phyloP scores from a whole-genome alignment of 1,284 basidiomycete genomes.

The Cystobasidium slooffiae region DNA sequence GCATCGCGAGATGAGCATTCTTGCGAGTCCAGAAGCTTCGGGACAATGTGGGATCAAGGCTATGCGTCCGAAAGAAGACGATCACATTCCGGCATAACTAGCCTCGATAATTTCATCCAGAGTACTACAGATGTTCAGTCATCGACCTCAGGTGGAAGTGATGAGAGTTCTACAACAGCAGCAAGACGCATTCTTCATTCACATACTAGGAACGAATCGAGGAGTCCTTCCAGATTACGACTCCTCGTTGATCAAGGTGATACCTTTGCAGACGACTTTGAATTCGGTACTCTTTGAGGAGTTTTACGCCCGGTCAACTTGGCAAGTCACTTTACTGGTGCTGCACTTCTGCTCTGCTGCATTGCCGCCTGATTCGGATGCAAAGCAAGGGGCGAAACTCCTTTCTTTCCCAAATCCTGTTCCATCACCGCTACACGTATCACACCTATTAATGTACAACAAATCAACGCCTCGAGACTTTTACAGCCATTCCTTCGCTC shows the following conservation, averaged over 20 bases:
- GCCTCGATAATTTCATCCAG: background rate
- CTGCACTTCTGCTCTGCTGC: too few species aligned
- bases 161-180: background rate
- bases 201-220: conserved; percentile 9
- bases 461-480: too few species aligned
- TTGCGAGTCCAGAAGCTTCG: background rate
- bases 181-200: background rate
- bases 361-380: too few species aligned
- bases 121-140: background rate
- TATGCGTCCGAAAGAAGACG: conserved; percentile 26
- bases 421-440: too few species aligned
- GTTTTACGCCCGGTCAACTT: background rate
- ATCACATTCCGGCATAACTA: background rate
- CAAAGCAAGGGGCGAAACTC: too few species aligned
- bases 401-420: too few species aligned
- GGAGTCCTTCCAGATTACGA: conserved; percentile 32
- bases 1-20: background rate
- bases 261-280: conserved; percentile 24
- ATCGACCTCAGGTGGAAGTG: background rate
- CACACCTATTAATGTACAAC: too few species aligned
- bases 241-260: conserved; percentile 12
- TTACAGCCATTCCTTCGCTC: too few species aligned
- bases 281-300: conserved; percentile 27
- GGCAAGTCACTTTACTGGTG: background rate
- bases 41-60: background rate